Base-by-base conservation (phyloP, 306 rosid genomes). In the Ziziphus jujuba region DNA sequence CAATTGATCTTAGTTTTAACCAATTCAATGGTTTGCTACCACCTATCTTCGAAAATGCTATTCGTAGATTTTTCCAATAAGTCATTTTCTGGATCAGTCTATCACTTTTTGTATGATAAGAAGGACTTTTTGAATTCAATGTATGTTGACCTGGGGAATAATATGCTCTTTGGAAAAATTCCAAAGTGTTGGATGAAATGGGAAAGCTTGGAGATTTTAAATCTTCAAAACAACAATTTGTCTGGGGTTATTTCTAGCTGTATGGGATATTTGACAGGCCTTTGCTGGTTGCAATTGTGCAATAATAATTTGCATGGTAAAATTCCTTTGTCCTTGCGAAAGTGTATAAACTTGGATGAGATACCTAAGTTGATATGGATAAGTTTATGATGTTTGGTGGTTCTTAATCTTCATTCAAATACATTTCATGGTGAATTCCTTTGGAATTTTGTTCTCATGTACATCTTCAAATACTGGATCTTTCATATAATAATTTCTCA, bases 221-320 rank as follows among this genome's bases (percentile, higher is more conserved):
- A 84, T 61, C 56, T 84, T 55, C 75, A 78, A 0, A 14, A 16
- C 19, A 84, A 81, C 73, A 69, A 70, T n/a, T 72, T 81, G 0
- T 56, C 56, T 11, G 84, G 89, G 36, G 35, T 61, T 4, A 77
- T 84, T 9, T 85, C 89, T 34, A 70, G 47, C 16, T 84, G 81
- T 65, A 68, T 80, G 11, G 50, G 66, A 70, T 54, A 35, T 59
- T 55, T 72, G 25, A 2, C 11, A 21, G 2, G 8, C 7, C 67
- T 79, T 1, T 0, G 0, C 2, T 48, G 67, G 0, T 10, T 79
- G 12, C 58, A 65, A 9, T 13, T 75, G 24, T 58, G 33, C n/a
- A 75, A 71, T 40, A 79, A 79, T 19, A 61, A 21, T 2, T 35
- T 78, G 1, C 67, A 20, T 5, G 79, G 82, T 23, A 19, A 57